Evolutionary conservation across 306 rosid genomes (phyloP), one percentile per base, ranked within the genome.

Genomic region (Alnus glutinosa): DNA sequence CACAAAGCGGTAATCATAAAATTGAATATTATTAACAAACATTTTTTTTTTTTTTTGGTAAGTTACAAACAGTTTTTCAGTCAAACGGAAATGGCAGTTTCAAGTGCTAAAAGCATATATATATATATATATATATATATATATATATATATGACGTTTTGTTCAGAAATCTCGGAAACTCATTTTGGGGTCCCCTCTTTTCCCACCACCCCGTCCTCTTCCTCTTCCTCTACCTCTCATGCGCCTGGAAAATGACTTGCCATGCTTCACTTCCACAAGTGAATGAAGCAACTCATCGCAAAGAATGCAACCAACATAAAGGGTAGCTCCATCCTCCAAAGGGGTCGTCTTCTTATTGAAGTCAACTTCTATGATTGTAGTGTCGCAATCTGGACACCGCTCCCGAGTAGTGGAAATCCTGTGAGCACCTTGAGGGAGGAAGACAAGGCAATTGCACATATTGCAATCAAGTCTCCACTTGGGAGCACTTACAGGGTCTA

Each of bases 331-430:
- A 7, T 89, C 91, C 70, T 89, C 92, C 78, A 94, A 83, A 63
- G 98, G 98, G 50, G 97, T 94, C 42, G 94, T 89, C 83, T 92
- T 94, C 86, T 92, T 94, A 87, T 94, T 92, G 83, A 94, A 94
- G 88, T 94, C 98, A 73, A 94, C 98, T 76, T 94, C 97, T 74
- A 94, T 23, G 76, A 92, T 85, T 9, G 82, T 86, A 6, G 98
- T 92, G 84, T 94, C 93, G 44, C 98, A 92, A 4, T 94, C 97
- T 1, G 84, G 51, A 78, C 98, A 94, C 46, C 73, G 83, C 71
- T 94, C 98, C 73, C 55, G 76, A 37, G 91, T 92, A 55, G 97
- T 89, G 55, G 97, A 86, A 73, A 94, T 91, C 69, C 92, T 92
- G 75, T 94, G 98, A 77, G 98, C 97, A 62, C 97, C 97, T 83